phyloP scores from a whole-genome alignment of 139 green algal genomes.

The Coelastrella sp. region DNA sequence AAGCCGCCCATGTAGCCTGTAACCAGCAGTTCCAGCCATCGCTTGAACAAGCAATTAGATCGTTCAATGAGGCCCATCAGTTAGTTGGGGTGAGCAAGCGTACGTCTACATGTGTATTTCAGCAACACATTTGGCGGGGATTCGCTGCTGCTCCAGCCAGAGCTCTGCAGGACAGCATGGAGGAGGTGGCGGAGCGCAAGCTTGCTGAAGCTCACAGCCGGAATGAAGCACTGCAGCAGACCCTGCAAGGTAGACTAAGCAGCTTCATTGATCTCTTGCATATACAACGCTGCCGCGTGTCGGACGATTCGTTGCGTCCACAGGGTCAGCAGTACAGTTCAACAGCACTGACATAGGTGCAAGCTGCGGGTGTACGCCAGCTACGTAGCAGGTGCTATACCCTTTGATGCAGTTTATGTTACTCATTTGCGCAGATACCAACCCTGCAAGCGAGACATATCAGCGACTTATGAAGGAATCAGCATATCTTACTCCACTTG shows the following conservation, averaged over 20 bases:
- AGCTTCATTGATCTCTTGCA: too few species aligned
- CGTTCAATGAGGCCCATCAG: too few species aligned
- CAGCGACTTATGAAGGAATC: constrained; percentile 40
- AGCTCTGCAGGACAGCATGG: constrained; percentile 4
- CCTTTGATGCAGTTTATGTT: too few species aligned
- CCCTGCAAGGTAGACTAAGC: background rate
- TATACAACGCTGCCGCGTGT: too few species aligned
- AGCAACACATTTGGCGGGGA: constrained; percentile 16
- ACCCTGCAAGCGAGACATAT: constrained; percentile 16
- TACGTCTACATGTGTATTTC: background rate
- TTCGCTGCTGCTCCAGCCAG: constrained; percentile 1
- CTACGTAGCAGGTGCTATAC: too few species aligned
- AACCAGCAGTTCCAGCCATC: background rate
- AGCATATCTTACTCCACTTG: constrained; percentile 3
- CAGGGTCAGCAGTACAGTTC: too few species aligned
- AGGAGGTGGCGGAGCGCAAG: constrained; percentile 40
- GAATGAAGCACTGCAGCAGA: background rate
- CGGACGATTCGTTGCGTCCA: too few species aligned
- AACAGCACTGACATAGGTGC: too few species aligned
- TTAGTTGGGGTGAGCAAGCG: too few species aligned
- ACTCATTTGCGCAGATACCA: background rate
- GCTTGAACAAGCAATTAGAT: background rate
- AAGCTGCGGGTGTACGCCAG: too few species aligned
- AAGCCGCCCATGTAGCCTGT: background rate
- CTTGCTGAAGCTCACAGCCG: constrained; percentile 5